Percentiles rank a stretch among this genome's conserved stretches.
phyloP scores from a whole-genome alignment of 2,329 filamentous ascomycete species.

The Pseudogymnoascus sp. region DNA sequence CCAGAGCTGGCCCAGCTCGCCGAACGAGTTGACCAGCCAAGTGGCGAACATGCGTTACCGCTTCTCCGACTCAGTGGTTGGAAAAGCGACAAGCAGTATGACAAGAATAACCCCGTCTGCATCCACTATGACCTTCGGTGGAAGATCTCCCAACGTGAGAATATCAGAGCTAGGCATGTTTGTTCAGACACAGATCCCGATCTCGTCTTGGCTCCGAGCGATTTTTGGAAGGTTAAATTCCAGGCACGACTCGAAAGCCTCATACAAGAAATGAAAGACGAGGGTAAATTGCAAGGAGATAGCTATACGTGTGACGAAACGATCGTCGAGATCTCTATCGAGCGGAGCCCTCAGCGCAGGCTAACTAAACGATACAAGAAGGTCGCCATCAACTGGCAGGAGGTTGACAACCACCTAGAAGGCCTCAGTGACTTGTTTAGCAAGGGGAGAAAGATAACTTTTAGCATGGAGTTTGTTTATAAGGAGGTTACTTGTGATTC shows the following conservation, averaged over 20 bases:
- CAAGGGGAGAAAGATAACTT: conserved; percentile 18
- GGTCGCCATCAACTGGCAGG: conserved; percentile 19
- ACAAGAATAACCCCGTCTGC: conserved; percentile 17
- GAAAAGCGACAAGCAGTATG: conserved; percentile 18
- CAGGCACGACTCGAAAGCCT: conserved; percentile 14
- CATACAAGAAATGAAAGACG: conserved; percentile 10
- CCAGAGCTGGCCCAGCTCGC: neutral
- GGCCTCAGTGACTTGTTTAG: conserved; percentile 20
- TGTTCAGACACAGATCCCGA: conserved; percentile 16
- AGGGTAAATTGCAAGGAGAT: conserved; percentile 19
- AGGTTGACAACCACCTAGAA: conserved; percentile 18
- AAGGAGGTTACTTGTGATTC: conserved; percentile 19
- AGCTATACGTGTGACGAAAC: conserved; percentile 16
- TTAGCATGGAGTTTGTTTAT: conserved; percentile 20
- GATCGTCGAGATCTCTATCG: conserved; percentile 18
- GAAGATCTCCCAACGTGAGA: conserved; percentile 21
- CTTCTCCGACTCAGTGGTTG: conserved; percentile 18
- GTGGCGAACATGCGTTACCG: conserved; percentile 16
- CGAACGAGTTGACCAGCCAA: conserved; percentile 14
- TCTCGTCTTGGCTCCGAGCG: conserved; percentile 22
- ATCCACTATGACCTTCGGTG: conserved; percentile 22
- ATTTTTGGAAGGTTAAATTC: conserved; percentile 21
- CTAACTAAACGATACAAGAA: conserved; percentile 20
- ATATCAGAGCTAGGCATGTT: conserved; percentile 20
- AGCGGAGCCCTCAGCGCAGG: conserved; percentile 16